These are phyloP conservation scores for Boletus edulis DNA, from an alignment of 768 basidiomycete species.

Conservation along the genomic window DNA sequence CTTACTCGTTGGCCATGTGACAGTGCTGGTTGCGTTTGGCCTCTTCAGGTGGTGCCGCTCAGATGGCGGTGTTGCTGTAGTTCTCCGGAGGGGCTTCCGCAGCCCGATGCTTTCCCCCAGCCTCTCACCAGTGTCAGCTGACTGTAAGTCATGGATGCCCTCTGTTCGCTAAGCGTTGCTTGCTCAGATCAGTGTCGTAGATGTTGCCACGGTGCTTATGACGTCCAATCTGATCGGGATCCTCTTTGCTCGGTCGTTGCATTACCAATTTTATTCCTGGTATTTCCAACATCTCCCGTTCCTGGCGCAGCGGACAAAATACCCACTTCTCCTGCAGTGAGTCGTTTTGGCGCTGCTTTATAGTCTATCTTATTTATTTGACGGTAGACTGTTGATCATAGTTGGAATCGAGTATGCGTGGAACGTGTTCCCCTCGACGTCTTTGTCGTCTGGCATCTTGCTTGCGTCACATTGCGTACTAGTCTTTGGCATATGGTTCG, in stretches of 20 bases:
- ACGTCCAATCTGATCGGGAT: slow-evolving; percentile 93
- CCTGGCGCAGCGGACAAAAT: slow-evolving; percentile 70
- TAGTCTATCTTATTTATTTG: not conserved
- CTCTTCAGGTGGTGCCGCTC: slow-evolving; percentile 70
- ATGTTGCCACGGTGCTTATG: slow-evolving; percentile 77
- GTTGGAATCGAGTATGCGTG: slow-evolving; percentile 77
- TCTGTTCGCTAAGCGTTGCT: not conserved
- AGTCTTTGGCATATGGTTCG: slow-evolving; percentile 54
- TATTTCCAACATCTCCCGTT: slow-evolving; percentile 91
- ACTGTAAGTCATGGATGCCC: slow-evolving; percentile 57
- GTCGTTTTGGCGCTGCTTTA: slow-evolving; percentile 20
- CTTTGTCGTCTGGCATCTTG: slow-evolving; percentile 57
- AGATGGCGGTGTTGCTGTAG: slow-evolving; percentile 62
- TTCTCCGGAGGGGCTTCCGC: slow-evolving; percentile 55
- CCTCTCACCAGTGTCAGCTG: slow-evolving; percentile 46
- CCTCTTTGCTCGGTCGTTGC: slow-evolving; percentile 87
- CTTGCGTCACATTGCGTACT: slow-evolving; percentile 50
- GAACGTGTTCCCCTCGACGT: slow-evolving; percentile 85
- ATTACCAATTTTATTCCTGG: slow-evolving; percentile 99
- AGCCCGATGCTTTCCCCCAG: slow-evolving; percentile 51
- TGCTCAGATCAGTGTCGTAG: slow-evolving; percentile 42
- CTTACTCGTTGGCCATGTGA: slow-evolving; percentile 66
- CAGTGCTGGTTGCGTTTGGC: slow-evolving; percentile 61
- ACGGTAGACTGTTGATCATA: slow-evolving; percentile 56
- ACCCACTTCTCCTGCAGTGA: slow-evolving; percentile 61